phyloP scores from a whole-genome alignment of 495 filamentous ascomycete species.

The Aspergillus carlsbadensis region DNA sequence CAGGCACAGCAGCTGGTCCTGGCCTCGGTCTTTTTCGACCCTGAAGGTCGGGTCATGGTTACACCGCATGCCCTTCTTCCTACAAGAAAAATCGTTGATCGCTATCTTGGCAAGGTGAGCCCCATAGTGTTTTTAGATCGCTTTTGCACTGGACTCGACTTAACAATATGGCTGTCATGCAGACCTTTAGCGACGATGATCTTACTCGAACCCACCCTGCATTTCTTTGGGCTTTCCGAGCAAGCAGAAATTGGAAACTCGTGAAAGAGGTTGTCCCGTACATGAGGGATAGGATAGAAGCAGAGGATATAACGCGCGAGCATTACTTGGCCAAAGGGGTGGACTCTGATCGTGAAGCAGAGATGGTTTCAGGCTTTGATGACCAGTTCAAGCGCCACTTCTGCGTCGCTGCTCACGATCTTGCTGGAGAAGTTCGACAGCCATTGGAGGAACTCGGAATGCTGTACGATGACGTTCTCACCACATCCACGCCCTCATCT shows the following conservation, averaged over 20 bases:
- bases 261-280: constrained; percentile 65
- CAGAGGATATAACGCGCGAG: constrained; percentile 32
- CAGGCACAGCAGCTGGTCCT: constrained; percentile 78
- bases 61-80: constrained; percentile 80
- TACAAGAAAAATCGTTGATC: constrained; percentile 72
- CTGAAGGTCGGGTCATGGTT: constrained; percentile 72
- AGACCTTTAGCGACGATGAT: constrained; percentile 68
- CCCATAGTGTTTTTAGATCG: not conserved
- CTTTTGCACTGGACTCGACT: not conserved
- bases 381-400: constrained; percentile 83
- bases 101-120: constrained; percentile 67
- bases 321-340: constrained; percentile 41
- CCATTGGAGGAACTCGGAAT: constrained; percentile 65
- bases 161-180: not conserved
- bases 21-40: constrained; percentile 74
- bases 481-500: constrained; percentile 53
- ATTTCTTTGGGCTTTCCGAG: constrained; percentile 85
- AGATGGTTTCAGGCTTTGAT: constrained; percentile 61
- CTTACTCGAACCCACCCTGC: constrained; percentile 76
- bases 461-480: constrained; percentile 75
- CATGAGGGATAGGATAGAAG: constrained; percentile 62
- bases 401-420: constrained; percentile 72
- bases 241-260: constrained; percentile 70
- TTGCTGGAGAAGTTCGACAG: constrained; percentile 64
- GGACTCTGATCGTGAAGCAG: constrained; percentile 36